These are phyloP conservation scores for Thelonectria rubi DNA, from an alignment of 2,329 filamentous ascomycete species.

Conservation along the genomic window DNA sequence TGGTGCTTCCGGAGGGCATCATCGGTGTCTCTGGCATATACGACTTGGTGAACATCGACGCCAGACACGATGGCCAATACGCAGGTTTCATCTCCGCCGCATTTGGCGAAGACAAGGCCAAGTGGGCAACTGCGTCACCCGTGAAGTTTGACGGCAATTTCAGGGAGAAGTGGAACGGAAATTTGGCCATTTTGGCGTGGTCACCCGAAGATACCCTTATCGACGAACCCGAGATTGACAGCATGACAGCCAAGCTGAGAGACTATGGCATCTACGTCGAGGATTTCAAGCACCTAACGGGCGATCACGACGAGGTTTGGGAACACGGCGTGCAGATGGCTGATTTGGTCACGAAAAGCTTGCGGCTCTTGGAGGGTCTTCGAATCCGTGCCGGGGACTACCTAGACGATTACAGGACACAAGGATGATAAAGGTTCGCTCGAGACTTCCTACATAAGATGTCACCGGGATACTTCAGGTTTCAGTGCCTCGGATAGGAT, in stretches of 20 bases:
- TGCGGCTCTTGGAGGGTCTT: slow-evolving; percentile 39
- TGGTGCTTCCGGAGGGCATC: slow-evolving; percentile 60
- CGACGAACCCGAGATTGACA: slow-evolving; percentile 66
- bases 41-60: slow-evolving; percentile 64
- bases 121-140: slow-evolving; percentile 67
- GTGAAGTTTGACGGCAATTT: slow-evolving; percentile 55
- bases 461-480: too few species aligned
- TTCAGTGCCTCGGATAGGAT: too few species aligned
- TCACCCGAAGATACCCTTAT: slow-evolving; percentile 60
- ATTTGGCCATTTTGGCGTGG: slow-evolving; percentile 53
- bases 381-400: slow-evolving; percentile 21
- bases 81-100: slow-evolving; percentile 65
- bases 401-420: too few species aligned
- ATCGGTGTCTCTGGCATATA: slow-evolving; percentile 74
- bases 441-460: too few species aligned
- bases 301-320: slow-evolving; percentile 72
- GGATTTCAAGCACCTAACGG: slow-evolving; percentile 56
- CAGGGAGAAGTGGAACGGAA: slow-evolving; percentile 49
- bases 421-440: too few species aligned
- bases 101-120: slow-evolving; percentile 62
- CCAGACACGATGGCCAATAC: slow-evolving; percentile 60
- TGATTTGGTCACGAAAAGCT: slow-evolving; percentile 47
- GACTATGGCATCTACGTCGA: slow-evolving; percentile 48
- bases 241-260: slow-evolving; percentile 60
- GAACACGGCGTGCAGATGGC: slow-evolving; percentile 66